Conservation (phyloP, 1,139 yeast genomes). For the Protomyces arabidopsidicola region DNA sequence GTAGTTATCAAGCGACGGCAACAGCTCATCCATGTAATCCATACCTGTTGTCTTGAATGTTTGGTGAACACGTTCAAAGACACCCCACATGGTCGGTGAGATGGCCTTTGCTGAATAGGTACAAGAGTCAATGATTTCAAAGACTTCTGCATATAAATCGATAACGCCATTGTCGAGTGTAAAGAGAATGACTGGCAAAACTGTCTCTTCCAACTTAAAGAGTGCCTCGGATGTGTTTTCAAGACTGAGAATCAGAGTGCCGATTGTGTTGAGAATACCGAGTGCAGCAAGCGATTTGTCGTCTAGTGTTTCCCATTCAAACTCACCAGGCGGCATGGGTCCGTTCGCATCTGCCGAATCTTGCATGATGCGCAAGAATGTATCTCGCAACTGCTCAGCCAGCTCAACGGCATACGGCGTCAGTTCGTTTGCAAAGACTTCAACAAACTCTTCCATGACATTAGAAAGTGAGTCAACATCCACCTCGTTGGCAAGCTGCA, state of each 20-base stretch:
- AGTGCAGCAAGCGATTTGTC: constrained; percentile 86
- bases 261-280: constrained; percentile 80
- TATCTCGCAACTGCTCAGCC: constrained; percentile 72
- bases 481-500: constrained; percentile 70
- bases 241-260: constrained; percentile 78
- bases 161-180: constrained; percentile 52
- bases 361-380: constrained; percentile 65
- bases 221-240: constrained; percentile 74
- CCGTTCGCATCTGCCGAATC: constrained; percentile 55
- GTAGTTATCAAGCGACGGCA: constrained; percentile 71
- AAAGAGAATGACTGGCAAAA: constrained; percentile 66
- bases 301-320: constrained; percentile 48
- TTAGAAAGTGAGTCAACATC: constrained; percentile 84
- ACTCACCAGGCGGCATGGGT: constrained; percentile 38
- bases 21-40: constrained; percentile 68
- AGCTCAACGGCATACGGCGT: constrained; percentile 91
- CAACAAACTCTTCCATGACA: constrained; percentile 95
- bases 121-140: constrained; percentile 81
- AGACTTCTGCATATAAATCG: constrained; percentile 58
- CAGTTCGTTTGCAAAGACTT: constrained; percentile 75
- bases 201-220: constrained; percentile 62
- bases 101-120: constrained; percentile 68
- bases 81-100: constrained; percentile 71
- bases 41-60: constrained; percentile 52
- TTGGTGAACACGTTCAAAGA: constrained; percentile 54